These are phyloP conservation scores for Musa beccarii DNA, from an alignment of 176 grass and related monocot genomes.

Conservation along the genomic window DNA sequence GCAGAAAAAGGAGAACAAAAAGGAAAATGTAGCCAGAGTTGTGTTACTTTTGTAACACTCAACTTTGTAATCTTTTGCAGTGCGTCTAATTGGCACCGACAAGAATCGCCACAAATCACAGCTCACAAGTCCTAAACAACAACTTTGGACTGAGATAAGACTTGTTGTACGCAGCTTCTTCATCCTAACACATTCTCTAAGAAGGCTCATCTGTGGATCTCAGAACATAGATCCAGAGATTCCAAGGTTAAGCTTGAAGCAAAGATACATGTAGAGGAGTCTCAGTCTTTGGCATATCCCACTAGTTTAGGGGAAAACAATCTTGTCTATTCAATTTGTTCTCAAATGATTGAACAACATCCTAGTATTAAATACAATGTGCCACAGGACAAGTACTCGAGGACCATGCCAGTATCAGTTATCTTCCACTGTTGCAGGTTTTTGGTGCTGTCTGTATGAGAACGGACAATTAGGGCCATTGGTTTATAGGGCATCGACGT, in stretches of 20 bases:
- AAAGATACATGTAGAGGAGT: not conserved
- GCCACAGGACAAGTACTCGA: not conserved
- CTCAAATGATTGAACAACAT: not conserved
- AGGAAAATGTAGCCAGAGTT: not conserved
- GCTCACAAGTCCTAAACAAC: not conserved
- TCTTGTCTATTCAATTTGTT: not conserved
- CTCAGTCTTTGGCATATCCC: not conserved
- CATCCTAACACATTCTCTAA: not conserved
- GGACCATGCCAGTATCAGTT: not conserved
- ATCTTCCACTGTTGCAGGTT: not conserved
- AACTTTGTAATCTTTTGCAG: not conserved
- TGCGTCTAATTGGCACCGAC: not conserved
- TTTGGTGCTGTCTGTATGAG: not conserved
- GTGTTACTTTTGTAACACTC: not conserved
- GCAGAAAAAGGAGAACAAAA: too few relatives aligned
- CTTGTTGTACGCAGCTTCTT: not conserved
- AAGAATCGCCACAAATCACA: not conserved
- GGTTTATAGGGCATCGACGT: not conserved
- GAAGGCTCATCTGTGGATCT: not conserved
- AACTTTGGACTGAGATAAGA: not conserved
- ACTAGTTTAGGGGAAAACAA: not conserved
- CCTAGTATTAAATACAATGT: not conserved
- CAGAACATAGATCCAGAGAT: not conserved
- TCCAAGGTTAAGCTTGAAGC: not conserved
- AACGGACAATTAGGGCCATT: not conserved